Evolutionary conservation across 2,329 filamentous ascomycete genomes (phyloP).

Genomic region (Alternaria brassicicola): DNA sequence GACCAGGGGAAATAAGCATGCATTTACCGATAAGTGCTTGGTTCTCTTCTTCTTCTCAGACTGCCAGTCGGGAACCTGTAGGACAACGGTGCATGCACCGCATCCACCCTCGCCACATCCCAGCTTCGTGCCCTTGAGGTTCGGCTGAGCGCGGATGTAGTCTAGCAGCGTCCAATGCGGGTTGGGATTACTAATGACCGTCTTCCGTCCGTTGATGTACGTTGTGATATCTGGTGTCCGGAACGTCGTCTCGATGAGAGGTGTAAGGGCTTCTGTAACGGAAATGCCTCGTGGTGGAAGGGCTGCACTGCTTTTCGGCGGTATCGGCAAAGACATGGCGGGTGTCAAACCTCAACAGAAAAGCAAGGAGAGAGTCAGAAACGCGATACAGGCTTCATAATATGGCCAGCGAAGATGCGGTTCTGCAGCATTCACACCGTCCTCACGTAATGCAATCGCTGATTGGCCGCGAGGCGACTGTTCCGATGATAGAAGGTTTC

Average conservation of each 20-base stretch:
- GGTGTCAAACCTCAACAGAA: not conserved
- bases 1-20: slow-evolving; percentile 86
- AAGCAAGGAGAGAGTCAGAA: not conserved
- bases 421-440: slow-evolving; percentile 16
- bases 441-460: slow-evolving; percentile 32
- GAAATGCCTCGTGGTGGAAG: slow-evolving; percentile 31
- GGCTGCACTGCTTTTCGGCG: slow-evolving; percentile 39
- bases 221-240: slow-evolving; percentile 76
- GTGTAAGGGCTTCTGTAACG: slow-evolving; percentile 56
- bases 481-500: slow-evolving; percentile 6
- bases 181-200: slow-evolving; percentile 82
- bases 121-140: slow-evolving; percentile 91
- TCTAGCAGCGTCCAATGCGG: slow-evolving; percentile 90
- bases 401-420: not conserved
- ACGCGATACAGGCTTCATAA: slow-evolving; percentile 4
- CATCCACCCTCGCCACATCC: slow-evolving; percentile 96
- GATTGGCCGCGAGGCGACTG: slow-evolving; percentile 19
- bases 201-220: slow-evolving; percentile 88
- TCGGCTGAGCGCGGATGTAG: slow-evolving; percentile 81
- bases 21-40: slow-evolving; percentile 94
- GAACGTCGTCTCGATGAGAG: slow-evolving; percentile 77
- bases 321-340: slow-evolving; percentile 39
- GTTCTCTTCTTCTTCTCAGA: slow-evolving; percentile 79
- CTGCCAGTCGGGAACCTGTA: slow-evolving; percentile 62
- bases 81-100: slow-evolving; percentile 86